Percentiles rank a stretch among this genome's conserved stretches.
phyloP scores from a whole-genome alignment of 768 basidiomycete genomes.

The Serendipita sp. region DNA sequence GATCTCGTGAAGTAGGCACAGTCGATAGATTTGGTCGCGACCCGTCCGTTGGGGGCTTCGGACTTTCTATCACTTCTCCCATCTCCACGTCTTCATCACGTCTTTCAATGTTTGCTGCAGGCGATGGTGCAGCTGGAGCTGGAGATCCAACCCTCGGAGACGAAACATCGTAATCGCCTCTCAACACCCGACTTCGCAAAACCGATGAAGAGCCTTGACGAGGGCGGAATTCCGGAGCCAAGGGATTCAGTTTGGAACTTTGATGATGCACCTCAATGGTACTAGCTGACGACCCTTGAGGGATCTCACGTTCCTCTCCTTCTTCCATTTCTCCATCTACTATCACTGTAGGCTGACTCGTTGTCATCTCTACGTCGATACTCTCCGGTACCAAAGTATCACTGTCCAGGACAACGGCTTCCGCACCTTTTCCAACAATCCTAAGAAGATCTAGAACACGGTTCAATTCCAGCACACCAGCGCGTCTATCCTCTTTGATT shows the following conservation, averaged over 20 bases:
- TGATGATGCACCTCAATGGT: not conserved
- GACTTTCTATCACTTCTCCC: not conserved
- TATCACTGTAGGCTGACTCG: not conserved
- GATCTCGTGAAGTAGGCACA: not conserved
- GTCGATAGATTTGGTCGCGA: not conserved
- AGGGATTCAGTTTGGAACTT: not conserved
- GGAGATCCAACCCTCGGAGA: not conserved
- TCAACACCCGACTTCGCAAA: not conserved
- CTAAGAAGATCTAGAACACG: not conserved
- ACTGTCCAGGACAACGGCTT: not conserved
- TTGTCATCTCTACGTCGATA: not conserved
- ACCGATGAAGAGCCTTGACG: not conserved
- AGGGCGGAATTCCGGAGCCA: not conserved
- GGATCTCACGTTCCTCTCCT: not conserved
- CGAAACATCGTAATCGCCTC: not conserved
- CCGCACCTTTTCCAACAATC: conserved; percentile 3
- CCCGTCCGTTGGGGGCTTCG: not conserved
- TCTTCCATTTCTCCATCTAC: conserved; percentile 3
- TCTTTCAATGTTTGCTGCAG: not conserved
- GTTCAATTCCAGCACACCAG: not conserved
- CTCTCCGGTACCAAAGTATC: not conserved
- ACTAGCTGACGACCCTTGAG: not conserved
- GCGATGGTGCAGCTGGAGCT: not conserved
- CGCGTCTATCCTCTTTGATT: not conserved
- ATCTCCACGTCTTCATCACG: not conserved